These are phyloP conservation scores for Colletotrichum musicola DNA, from an alignment of 2,329 filamentous ascomycete genomes.

Conservation along the genomic window DNA sequence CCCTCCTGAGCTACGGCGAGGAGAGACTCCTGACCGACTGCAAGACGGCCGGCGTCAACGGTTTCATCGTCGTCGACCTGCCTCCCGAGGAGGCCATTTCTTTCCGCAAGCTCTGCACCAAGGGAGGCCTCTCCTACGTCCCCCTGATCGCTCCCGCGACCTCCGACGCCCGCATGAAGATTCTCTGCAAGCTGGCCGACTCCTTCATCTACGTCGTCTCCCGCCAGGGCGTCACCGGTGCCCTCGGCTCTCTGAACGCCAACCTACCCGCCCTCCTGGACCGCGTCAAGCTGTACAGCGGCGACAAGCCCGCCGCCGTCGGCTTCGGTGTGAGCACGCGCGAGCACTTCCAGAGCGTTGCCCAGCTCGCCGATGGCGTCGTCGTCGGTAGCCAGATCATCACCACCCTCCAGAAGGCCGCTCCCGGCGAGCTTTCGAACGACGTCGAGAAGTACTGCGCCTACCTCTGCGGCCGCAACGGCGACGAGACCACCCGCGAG, in stretches of 20 bases:
- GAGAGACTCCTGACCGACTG: constrained; percentile 88
- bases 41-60: constrained; percentile 87
- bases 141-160: constrained; percentile 97
- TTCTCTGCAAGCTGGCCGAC: constrained; percentile 95
- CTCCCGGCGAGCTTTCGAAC: constrained; percentile 74
- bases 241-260: constrained; percentile 83
- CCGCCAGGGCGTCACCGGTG: constrained; percentile 95
- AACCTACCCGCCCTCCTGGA: constrained; percentile 85
- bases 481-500: constrained; percentile 67
- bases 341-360: constrained; percentile 91
- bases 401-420: constrained; percentile 79
- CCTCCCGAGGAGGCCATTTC: constrained; percentile 95
- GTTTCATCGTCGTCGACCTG: constrained; percentile 96
- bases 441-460: constrained; percentile 90
- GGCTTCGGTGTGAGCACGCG: constrained; percentile 97
- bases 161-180: constrained; percentile 91
- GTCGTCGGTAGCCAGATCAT: constrained; percentile 98
- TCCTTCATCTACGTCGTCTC: constrained; percentile 99
- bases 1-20: constrained; percentile 92
- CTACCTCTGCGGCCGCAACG: constrained; percentile 66
- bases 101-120: constrained; percentile 87
- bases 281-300: constrained; percentile 92
- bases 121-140: constrained; percentile 89
- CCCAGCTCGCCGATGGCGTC: constrained; percentile 88
- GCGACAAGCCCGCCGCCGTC: constrained; percentile 89